These are phyloP conservation scores for Kwoniella botswanensis DNA, from an alignment of 768 basidiomycete genomes.

Conservation along the genomic window DNA sequence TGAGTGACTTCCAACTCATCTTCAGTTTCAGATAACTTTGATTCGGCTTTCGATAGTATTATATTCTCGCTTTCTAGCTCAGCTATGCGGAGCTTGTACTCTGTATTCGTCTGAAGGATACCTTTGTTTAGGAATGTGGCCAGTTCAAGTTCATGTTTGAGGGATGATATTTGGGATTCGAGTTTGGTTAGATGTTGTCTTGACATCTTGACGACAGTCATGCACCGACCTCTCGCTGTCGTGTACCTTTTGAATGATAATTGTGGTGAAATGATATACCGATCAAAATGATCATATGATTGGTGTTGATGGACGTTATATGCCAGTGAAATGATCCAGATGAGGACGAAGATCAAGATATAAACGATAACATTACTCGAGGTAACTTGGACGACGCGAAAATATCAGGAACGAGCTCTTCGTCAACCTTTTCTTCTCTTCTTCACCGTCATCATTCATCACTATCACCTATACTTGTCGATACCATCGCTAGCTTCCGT, in stretches of 20 bases:
- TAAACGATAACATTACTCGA: neutral
- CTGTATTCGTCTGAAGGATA: slow-evolving; percentile 41
- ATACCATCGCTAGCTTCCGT: neutral
- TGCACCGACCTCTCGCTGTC: too few species aligned
- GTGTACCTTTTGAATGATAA: too few species aligned
- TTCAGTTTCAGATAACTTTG: slow-evolving; percentile 36
- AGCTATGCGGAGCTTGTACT: slow-evolving; percentile 45
- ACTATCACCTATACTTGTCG: neutral
- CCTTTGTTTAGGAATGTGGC: slow-evolving; percentile 51
- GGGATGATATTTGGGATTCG: slow-evolving; percentile 14
- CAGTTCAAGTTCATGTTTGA: slow-evolving; percentile 41
- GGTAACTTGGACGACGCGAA: neutral
- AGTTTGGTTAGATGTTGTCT: slow-evolving; percentile 14
- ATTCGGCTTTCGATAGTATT: slow-evolving; percentile 41
- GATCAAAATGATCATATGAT: too few species aligned
- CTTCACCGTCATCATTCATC: neutral
- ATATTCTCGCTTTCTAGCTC: slow-evolving; percentile 47
- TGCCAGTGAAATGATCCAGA: neutral
- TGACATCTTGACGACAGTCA: slow-evolving; percentile 18
- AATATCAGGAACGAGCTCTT: neutral
- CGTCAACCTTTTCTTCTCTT: neutral
- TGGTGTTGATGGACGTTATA: too few species aligned
- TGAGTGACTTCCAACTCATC: slow-evolving; percentile 30
- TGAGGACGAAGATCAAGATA: neutral
- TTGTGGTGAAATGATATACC: too few species aligned